Percentiles rank a stretch among this genome's conserved stretches.
phyloP scores from a whole-genome alignment of 331 rosid species.

The Saraca asoca region DNA sequence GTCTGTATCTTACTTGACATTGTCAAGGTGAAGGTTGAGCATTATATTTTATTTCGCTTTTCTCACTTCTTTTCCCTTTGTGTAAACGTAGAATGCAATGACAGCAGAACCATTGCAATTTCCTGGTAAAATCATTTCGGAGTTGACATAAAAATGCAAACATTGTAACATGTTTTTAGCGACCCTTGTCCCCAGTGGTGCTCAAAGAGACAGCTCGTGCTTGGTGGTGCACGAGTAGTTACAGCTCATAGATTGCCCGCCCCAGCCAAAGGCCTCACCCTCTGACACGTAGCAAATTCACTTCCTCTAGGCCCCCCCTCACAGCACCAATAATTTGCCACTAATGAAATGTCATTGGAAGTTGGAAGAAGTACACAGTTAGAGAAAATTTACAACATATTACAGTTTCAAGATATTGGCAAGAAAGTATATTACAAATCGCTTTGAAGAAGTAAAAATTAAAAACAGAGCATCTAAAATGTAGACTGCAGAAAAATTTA shows the following conservation, averaged over 20 bases:
- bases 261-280: conserved; percentile 1
- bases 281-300: conserved; percentile 23
- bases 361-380: neutral
- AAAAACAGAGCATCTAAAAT: too few relatives aligned
- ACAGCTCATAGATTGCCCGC: conserved; percentile 10
- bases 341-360: neutral
- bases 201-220: conserved; percentile 34
- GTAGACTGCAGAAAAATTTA: neutral
- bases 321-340: neutral
- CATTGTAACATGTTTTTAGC: neutral
- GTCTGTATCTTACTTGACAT: too few relatives aligned
- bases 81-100: too few relatives aligned
- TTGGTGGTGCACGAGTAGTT: neutral
- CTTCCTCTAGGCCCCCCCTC: neutral
- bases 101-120: neutral
- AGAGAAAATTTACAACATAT: neutral
- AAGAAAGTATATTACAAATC: neutral
- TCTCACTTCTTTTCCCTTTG: too few relatives aligned
- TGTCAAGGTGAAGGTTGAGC: too few relatives aligned
- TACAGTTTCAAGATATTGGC: neutral
- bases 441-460: neutral
- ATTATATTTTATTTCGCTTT: too few relatives aligned
- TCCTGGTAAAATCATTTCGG: neutral
- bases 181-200: neutral
- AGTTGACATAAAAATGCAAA: neutral